Conservation (phyloP, 1,284 basidiomycete species). For the Malassezia globosa region DNA sequence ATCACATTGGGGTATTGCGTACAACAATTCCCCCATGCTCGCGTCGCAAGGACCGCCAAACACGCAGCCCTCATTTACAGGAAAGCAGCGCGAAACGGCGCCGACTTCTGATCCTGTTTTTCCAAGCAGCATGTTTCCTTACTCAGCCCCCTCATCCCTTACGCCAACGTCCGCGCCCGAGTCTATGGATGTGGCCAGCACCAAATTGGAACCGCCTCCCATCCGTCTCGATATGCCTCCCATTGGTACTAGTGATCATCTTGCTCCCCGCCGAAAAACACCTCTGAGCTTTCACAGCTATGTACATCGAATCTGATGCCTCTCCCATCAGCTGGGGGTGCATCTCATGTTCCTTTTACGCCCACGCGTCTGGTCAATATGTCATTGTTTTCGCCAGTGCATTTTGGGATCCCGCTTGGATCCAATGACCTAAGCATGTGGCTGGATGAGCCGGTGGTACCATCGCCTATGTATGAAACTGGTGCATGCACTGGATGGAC, state of each 20-base stretch:
- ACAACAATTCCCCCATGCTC: not conserved
- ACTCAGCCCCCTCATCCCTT: too few relatives aligned
- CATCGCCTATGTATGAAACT: slow-evolving; percentile 39
- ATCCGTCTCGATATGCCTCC: not conserved
- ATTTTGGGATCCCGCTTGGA: not conserved
- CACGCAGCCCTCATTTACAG: not conserved
- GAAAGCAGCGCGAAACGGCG: not conserved
- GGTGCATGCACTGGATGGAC: slow-evolving; percentile 27
- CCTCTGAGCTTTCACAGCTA: not conserved
- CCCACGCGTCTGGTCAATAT: slow-evolving; percentile 3
- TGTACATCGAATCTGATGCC: slow-evolving; percentile 3
- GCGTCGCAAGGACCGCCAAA: not conserved
- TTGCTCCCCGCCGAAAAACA: not conserved
- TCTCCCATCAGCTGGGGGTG: too few relatives aligned
- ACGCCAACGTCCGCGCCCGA: too few relatives aligned
- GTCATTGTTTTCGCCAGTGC: slow-evolving; percentile 5
- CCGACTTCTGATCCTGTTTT: too few relatives aligned
- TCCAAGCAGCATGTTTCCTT: not conserved
- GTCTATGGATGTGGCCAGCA: not conserved
- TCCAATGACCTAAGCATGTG: slow-evolving; percentile 34
- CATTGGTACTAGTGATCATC: not conserved
- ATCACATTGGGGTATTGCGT: not conserved
- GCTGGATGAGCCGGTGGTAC: slow-evolving; percentile 43
- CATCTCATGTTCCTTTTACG: not conserved
- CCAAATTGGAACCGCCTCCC: not conserved